phyloP scores from a whole-genome alignment of 768 basidiomycete genomes.

The Tricholoma flavovirens region DNA sequence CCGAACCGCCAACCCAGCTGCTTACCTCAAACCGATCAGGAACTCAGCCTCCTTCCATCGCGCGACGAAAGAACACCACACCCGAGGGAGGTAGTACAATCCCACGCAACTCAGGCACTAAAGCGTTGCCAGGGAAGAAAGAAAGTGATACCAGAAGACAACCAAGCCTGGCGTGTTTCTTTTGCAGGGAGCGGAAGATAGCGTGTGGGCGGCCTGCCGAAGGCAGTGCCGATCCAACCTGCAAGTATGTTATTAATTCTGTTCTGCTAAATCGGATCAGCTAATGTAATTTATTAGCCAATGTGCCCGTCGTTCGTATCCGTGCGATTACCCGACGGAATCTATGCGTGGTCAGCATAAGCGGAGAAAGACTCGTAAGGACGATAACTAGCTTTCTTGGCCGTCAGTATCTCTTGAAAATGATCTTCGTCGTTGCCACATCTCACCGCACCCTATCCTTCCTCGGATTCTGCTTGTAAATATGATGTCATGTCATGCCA shows the following conservation, averaged over 20 bases:
- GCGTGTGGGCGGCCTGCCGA: constrained; percentile 8
- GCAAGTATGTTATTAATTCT: constrained; percentile 4
- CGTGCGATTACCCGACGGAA: constrained; percentile 6
- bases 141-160: not conserved
- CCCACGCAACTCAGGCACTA: not conserved
- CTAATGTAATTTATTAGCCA: not conserved
- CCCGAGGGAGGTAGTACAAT: not conserved
- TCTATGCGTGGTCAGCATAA: constrained; percentile 6
- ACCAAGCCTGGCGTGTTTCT: constrained; percentile 5
- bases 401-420: not conserved
- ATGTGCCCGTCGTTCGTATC: constrained; percentile 2
- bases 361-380: not conserved
- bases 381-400: not conserved
- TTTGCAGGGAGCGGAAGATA: constrained; percentile 7
- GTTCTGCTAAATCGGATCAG: not conserved
- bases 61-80: not conserved
- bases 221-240: constrained; percentile 4
- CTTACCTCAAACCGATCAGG: not conserved
- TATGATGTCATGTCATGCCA: not conserved
- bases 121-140: not conserved
- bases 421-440: not conserved
- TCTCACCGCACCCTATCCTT: not conserved
- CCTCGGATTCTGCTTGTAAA: not conserved
- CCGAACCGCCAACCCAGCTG: not conserved
- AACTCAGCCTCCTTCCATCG: not conserved